Evolutionary conservation across 768 basidiomycete genomes (phyloP).

Genomic region (Fomitopsis serialis): DNA sequence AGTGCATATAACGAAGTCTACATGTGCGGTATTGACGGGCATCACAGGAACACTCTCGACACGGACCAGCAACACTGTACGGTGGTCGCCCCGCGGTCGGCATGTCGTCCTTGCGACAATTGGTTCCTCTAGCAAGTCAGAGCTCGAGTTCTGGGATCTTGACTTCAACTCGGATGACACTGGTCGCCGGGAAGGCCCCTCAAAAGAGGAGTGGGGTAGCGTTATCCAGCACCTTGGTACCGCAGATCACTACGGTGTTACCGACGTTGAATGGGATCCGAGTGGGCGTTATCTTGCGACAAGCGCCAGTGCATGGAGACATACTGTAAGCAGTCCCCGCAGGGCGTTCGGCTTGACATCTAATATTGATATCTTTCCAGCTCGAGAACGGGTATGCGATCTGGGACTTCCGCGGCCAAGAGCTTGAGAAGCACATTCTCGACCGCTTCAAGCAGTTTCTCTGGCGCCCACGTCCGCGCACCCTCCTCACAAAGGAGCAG

Average conservation of each 20-base stretch:
- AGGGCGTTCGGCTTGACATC: no score
- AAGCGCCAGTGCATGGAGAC: conserved; percentile 92
- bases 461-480: conserved; percentile 94
- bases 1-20: conserved; percentile 16
- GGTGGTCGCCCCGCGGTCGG: conserved; percentile 95
- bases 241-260: conserved; percentile 94
- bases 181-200: conserved; percentile 40
- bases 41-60: conserved; percentile 65
- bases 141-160: conserved; percentile 98
- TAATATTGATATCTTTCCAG: conserved; percentile 41
- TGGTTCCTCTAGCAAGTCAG: conserved; percentile 91
- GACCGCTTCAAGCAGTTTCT: conserved; percentile 99
- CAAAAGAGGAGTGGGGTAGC: conserved; percentile 75
- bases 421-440: conserved; percentile 80
- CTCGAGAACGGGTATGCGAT: conserved; percentile 94
- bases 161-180: conserved; percentile 78
- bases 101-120: conserved; percentile 96
- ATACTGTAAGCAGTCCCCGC: conserved; percentile 79
- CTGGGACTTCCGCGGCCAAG: conserved; percentile 98
- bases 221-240: conserved; percentile 82
- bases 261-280: conserved; percentile 98
- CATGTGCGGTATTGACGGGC: background rate
- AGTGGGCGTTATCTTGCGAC: conserved; percentile 91
- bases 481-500: conserved; percentile 81
- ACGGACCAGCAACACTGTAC: conserved; percentile 88